These are phyloP conservation scores for Starmerella asiatica DNA, from an alignment of 805 yeast species.

Conservation along the genomic window DNA sequence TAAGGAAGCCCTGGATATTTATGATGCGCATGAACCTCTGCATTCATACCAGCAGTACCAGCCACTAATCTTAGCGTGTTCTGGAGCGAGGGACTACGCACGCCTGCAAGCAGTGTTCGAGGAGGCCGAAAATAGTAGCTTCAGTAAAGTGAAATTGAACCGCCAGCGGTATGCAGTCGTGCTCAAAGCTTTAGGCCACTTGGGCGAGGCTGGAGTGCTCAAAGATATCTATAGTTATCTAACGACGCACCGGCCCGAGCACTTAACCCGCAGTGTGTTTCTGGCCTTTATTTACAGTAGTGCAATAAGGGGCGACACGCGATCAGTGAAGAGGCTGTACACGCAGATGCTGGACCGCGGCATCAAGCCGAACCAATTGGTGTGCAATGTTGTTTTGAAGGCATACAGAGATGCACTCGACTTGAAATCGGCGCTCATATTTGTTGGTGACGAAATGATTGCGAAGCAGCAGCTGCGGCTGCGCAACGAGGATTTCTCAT, in stretches of 20 bases:
- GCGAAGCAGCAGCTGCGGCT: conserved; percentile 17
- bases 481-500: conserved; percentile 19
- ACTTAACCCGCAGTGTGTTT: conserved; percentile 32
- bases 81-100: conserved; percentile 38
- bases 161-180: conserved; percentile 47
- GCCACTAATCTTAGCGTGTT: conserved; percentile 36
- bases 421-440: conserved; percentile 25
- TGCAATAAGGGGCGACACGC: conserved; percentile 29
- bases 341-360: conserved; percentile 27
- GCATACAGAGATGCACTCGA: conserved; percentile 31
- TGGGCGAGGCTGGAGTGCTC: conserved; percentile 38
- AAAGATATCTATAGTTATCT: conserved; percentile 39
- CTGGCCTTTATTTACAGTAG: conserved; percentile 36
- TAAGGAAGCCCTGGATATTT: conserved; percentile 25
- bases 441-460: conserved; percentile 19
- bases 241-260: conserved; percentile 34
- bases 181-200: conserved; percentile 43
- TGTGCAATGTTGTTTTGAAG: conserved; percentile 28
- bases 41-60: conserved; percentile 39
- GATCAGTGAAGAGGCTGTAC: conserved; percentile 30
- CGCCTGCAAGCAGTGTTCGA: conserved; percentile 45
- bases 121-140: conserved; percentile 4
- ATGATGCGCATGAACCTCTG: conserved; percentile 30
- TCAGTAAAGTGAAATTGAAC: conserved; percentile 16
- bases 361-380: conserved; percentile 22